Base-by-base conservation (phyloP, 257 asterid genomes). In the Gentiana macrophylla region DNA sequence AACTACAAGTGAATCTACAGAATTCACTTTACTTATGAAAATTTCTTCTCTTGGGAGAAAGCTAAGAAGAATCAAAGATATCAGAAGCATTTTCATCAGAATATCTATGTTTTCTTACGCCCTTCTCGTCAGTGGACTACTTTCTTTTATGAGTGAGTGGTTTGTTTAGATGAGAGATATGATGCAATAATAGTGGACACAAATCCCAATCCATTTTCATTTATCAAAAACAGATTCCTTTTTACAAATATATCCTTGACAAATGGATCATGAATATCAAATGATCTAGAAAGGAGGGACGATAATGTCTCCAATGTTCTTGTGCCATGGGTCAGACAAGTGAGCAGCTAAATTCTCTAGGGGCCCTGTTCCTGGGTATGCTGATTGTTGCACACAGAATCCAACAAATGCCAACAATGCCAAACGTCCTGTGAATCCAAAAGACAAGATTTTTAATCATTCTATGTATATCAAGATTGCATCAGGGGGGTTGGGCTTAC, bases 241-340 rank as follows among this genome's bases (percentile, higher is more conserved):
- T 63, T 60, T 55, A 74, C 73, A 67, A 35, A 59, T 45, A 50
- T 48, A 37, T 52, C 35, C 32, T 60, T 68, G 62, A 72, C 1
- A 41, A 67, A 75, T 79, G 0, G 6, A 41, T 41, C 46, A 41
- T 41, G 9, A 41, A 12, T 67, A 11, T 54, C 44, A 70, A 0
- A 24, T 24, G 24, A 24, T 24, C 24, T 24, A 24, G 24, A 24
- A 24, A 24, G 24, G 24, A 24, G 97, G 98, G 64, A 91, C 83
- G 53, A 91, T 33, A 33, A 91, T 9, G 36, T 84, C 86, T 43
- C 98, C 97, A 48, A 87, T 87, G 86, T 83, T 91, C 82, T 84
- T 81, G 94, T 91, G 98, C 98, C 98, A 91, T 49, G 98, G 97
- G 45, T 91, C 97, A 12, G 97, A 87, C 86, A 91, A 81, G 77